Percentiles rank a stretch among this genome's conserved stretches.
These are phyloP conservation scores for Aspergillus nanangensis DNA, from an alignment of 495 filamentous ascomycete species.

Conservation along the genomic window DNA sequence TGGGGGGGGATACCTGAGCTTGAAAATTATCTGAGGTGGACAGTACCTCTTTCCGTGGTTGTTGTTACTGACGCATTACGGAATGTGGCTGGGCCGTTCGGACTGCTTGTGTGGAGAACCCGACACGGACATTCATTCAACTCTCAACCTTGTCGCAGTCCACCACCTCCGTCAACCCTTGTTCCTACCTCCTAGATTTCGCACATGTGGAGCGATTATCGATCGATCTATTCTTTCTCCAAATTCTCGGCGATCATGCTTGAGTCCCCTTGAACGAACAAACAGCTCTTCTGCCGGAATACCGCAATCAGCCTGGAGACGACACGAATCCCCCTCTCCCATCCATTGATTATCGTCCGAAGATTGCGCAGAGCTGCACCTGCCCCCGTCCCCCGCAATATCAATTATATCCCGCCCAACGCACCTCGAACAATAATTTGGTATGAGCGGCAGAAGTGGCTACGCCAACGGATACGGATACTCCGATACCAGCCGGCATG, in stretches of 20 bases:
- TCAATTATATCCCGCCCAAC: background rate
- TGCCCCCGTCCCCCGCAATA: background rate
- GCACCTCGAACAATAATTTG: slow-evolving; percentile 9
- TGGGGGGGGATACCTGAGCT: no score
- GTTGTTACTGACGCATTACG: no score
- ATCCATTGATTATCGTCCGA: no score
- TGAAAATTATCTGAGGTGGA: no score
- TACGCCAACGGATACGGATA: slow-evolving; percentile 44
- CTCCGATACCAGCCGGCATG: slow-evolving; percentile 37
- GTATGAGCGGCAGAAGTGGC: slow-evolving; percentile 40
- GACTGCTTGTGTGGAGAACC: slow-evolving; percentile 14
- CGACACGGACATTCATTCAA: background rate
- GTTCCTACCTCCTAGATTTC: no score
- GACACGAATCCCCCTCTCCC: no score
- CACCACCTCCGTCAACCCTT: no score
- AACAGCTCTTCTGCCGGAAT: slow-evolving; percentile 4
- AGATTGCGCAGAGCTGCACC: no score
- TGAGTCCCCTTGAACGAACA: slow-evolving; percentile 4
- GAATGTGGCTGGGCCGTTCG: slow-evolving; percentile 14
- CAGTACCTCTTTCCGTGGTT: no score
- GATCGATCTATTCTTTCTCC: background rate
- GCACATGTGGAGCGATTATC: no score
- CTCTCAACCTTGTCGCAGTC: background rate
- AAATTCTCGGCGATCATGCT: slow-evolving; percentile 12
- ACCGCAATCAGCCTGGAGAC: no score